Percentiles rank a stretch among this genome's conserved stretches.
Conservation (phyloP, 805 yeast species). For the Teunomyces pallodes region DNA sequence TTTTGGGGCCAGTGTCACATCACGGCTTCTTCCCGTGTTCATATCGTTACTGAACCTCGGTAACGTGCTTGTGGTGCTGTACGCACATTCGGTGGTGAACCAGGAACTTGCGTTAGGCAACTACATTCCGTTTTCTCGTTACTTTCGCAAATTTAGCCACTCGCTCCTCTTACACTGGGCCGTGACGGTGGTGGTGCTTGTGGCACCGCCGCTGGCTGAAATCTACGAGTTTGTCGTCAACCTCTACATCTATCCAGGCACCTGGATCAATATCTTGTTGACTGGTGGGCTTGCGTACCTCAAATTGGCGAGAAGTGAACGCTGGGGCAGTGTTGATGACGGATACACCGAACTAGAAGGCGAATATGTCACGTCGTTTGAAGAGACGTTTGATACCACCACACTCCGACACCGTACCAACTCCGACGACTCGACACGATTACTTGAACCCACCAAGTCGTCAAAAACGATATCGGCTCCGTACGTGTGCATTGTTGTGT, state of each 20-base stretch:
- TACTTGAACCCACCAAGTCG: background rate
- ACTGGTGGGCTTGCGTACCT: slow-evolving; percentile 54
- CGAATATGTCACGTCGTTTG: background rate
- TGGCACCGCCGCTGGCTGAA: slow-evolving; percentile 61
- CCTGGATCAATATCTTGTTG: slow-evolving; percentile 54
- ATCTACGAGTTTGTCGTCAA: slow-evolving; percentile 64
- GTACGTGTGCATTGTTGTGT: slow-evolving; percentile 30
- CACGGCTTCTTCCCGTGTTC: slow-evolving; percentile 49
- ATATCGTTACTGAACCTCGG: slow-evolving; percentile 65
- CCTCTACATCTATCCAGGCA: slow-evolving; percentile 61
- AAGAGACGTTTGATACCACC: background rate
- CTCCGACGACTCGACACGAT: background rate
- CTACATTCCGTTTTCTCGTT: slow-evolving; percentile 48
- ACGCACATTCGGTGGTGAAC: slow-evolving; percentile 58
- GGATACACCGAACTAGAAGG: slow-evolving; percentile 7
- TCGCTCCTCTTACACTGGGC: slow-evolving; percentile 55
- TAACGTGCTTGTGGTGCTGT: slow-evolving; percentile 61
- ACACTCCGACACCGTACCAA: slow-evolving; percentile 1
- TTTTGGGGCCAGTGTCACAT: slow-evolving; percentile 54
- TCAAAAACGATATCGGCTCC: slow-evolving; percentile 25
- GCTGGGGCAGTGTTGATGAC: slow-evolving; percentile 32
- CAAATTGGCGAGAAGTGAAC: slow-evolving; percentile 38
- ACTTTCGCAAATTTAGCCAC: slow-evolving; percentile 43
- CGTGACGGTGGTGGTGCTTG: slow-evolving; percentile 50
- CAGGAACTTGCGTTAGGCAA: slow-evolving; percentile 54